Base-by-base conservation (phyloP, 169 alveolate species). In the Plasmodium gaboni region DNA sequence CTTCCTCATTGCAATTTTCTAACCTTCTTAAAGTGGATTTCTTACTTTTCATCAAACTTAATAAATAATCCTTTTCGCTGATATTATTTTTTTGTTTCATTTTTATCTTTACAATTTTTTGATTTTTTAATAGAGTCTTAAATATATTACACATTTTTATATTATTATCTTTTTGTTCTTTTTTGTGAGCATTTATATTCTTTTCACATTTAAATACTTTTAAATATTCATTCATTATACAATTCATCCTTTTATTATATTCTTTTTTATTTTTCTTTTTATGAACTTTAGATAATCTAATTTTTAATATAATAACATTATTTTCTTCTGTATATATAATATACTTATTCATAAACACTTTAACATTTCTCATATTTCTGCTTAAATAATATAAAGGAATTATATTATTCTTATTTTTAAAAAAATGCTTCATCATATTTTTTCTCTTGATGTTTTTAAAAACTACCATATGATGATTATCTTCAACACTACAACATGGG, bases 261-360 rank as follows among this genome's bases (percentile, higher is more conserved):
- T 83, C 46, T 13, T 55, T 55, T 55, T 55, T 24, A 44, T 60
- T 17, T 2, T 24, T 26, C 10, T 26, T 38, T 50, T 74, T 19
- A n/a, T 68, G 53, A 42, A 26, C 28, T 42, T 68, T 69, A 19
- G 83, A 22, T 2, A 83, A 15, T 9, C n/a, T 50, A 48, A 83
- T 67, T 28, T 83, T 83, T 6, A 83, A 53, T 1, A 83, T 2
- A 19, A 67, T 63, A 2, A 83, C 59, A 32, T 53, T 19, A 68
- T 67, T 83, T 12, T 67, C 55, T 28, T 83, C 72, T 17, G 85
- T 83, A 60, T 17, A 83, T 38, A 83, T 83, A 42, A 83, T 42
- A 61, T 61, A 83, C 59, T 83, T 83, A 38, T 28, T 55, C 69
- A 65, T 59, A 63, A 83, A 83, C 22, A 64, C 8, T 9, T 48